Evolutionary conservation across 768 basidiomycete genomes (phyloP), one percentile per base, ranked within the genome.

Genomic region (Lepiota venenata): DNA sequence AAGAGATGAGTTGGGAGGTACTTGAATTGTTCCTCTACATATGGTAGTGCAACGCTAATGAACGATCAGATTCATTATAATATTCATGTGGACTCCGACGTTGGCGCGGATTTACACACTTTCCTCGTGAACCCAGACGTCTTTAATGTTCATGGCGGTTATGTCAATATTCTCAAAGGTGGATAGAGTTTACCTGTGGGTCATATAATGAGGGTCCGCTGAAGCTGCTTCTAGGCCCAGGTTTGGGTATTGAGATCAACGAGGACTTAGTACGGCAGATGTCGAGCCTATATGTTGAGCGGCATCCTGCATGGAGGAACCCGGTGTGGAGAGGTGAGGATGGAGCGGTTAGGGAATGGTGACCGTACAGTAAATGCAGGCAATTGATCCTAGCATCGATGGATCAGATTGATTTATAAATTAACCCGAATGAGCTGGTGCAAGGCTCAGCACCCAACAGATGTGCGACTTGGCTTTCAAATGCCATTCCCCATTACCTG

Each of bases 1-100:
- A 84, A 60, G 83, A 85, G 64, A 83, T 84, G 81, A 83, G 79
- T 61, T 77, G 79, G 74, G 76, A 81, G 72, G 80, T 78, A 55
- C 29, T 64, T 36, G 6, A 38, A 36, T 51, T 50, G 15, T n/a
- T 43, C 27, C 21, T 47, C 16, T 36, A 37, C 39, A 20, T 15
- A 1, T 46, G 4, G 5, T 27, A 27, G 8, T 3, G 21, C 11
- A 40, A 12, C 36, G 4, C 40, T 43, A 8, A 47, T 35, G n/a
- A n/a, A 8, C 10, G 27, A 45, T 21, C 47, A 84, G 81, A 84
- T 87, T 45, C 82, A 87, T 63, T 87, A 84, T 68, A 86, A 87
- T 37, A 75, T 46, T 12, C 25, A n/a, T 10, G 22, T 55, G 29
- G 53, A 74, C 37, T 60, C 64, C 15, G 65, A 69, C 16, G 60